These are phyloP conservation scores for Cadophora sp. DNA, from an alignment of 2,329 filamentous ascomycete genomes.

Conservation along the genomic window DNA sequence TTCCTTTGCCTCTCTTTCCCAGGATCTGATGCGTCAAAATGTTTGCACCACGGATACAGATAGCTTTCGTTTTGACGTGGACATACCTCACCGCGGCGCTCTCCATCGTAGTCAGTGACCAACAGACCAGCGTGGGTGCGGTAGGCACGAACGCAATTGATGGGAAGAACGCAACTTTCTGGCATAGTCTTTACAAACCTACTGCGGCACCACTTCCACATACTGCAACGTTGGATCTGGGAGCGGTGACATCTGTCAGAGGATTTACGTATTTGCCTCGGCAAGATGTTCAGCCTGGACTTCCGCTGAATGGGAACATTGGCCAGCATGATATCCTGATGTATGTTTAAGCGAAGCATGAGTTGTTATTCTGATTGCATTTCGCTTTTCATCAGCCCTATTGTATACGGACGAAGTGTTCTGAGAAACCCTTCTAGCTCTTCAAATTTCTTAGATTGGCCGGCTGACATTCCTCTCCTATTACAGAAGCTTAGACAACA, in stretches of 20 bases:
- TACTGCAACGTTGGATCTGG: not conserved
- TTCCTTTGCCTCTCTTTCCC: not conserved
- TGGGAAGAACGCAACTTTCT: not conserved
- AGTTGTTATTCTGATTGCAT: not conserved
- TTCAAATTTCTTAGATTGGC: not conserved
- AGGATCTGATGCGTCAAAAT: not conserved
- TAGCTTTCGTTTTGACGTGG: not conserved
- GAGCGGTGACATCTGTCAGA: not conserved
- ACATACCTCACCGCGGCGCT: not conserved
- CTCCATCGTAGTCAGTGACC: not conserved
- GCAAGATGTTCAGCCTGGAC: not conserved
- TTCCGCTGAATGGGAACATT: not conserved
- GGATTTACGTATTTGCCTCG: not conserved
- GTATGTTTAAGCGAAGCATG: not conserved
- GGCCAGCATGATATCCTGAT: not conserved
- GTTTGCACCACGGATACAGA: not conserved
- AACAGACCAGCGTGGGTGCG: not conserved
- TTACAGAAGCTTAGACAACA: constrained; percentile 1
- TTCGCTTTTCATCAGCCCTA: not conserved
- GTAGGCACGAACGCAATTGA: not conserved
- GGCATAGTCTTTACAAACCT: not conserved
- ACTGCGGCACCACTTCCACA: not conserved
- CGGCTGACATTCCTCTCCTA: not conserved
- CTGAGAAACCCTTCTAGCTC: not conserved
- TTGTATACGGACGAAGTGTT: not conserved